These are phyloP conservation scores for Penicillium paradoxum DNA, from an alignment of 495 filamentous ascomycete species.

Conservation along the genomic window DNA sequence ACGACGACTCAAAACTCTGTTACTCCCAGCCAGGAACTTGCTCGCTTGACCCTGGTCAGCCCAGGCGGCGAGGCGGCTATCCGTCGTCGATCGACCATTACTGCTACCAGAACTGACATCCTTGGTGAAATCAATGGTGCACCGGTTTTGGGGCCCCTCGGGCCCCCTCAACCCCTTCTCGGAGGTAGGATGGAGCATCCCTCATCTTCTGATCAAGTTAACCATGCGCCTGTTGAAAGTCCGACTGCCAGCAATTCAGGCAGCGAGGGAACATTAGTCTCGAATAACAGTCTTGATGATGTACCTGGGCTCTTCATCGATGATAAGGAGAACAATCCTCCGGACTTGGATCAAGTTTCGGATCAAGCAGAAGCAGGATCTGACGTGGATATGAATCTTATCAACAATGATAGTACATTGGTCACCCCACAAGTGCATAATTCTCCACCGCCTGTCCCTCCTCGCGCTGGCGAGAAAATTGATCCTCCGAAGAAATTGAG, in stretches of 20 bases:
- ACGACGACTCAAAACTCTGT: slow-evolving; percentile 48
- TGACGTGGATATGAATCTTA: slow-evolving; percentile 1
- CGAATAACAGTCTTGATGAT: slow-evolving; percentile 27
- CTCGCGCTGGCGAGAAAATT: slow-evolving; percentile 34
- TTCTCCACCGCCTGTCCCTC: slow-evolving; percentile 45
- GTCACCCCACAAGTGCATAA: slow-evolving; percentile 16
- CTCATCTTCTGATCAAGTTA: slow-evolving; percentile 13
- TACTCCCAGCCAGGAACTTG: slow-evolving; percentile 71
- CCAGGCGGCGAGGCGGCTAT: slow-evolving; percentile 54
- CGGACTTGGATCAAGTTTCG: slow-evolving; percentile 6
- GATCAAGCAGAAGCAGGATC: slow-evolving; percentile 12
- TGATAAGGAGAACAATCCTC: slow-evolving; percentile 43
- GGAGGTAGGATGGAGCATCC: slow-evolving; percentile 16
- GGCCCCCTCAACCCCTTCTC: slow-evolving; percentile 32
- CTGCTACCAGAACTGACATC: slow-evolving; percentile 29
- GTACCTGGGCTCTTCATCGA: slow-evolving; percentile 20
- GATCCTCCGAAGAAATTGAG: slow-evolving; percentile 37
- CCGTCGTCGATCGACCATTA: slow-evolving; percentile 52
- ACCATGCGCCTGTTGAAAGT: slow-evolving; percentile 9
- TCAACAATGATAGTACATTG: not conserved
- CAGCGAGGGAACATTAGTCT: slow-evolving; percentile 52
- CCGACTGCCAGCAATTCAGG: slow-evolving; percentile 26
- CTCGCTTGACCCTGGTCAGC: slow-evolving; percentile 70
- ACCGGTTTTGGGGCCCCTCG: slow-evolving; percentile 48
- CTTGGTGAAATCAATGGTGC: slow-evolving; percentile 51